Evolutionary conservation across 129 eudicot genomes (phyloP), one percentile per base, ranked within the genome.

Genomic region (sunflower (Helianthus annuus)): DNA sequence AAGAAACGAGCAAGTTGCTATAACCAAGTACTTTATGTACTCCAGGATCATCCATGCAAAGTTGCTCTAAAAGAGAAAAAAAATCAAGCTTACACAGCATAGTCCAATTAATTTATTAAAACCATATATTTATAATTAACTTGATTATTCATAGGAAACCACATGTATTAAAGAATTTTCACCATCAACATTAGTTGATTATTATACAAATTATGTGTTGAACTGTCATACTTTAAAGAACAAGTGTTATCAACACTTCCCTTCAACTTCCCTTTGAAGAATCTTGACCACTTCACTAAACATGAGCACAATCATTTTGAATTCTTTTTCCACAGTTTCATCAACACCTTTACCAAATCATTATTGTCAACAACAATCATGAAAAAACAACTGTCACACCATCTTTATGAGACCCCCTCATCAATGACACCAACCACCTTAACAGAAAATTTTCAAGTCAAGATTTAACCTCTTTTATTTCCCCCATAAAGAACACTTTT

Each of bases 391-490:
- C 53, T 19, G 39, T 64, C 40, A 48, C 66, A 45, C 39, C 72
- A 29, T 46, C 77, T 71, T 71, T 76, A 76, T 56, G 40, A 46
- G 40, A 34, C 62, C 73, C 62, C 73, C n/a, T 51, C 60, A 68
- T 76, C 62, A 67, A 57, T 67, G 63, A 32, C 39, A 48, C 70
- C 82, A 78, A 78, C 73, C 52, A 78, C 68, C 82, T 53, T 78
- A 78, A 78, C 77, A 72, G 72, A 64, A 60, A 61, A 36, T 71
- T 54, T 2, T 49, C 27, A 55, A 53, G 16, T 71, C 68, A 71
- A 71, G 66, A 71, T 52, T 69, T 77, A 40, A 49, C 42, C 77
- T 42, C 58, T 58, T 40, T 24, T 39, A 32, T 32, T 71, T 55
- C 62, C 40, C 15, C 48, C 48, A 77, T 38, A 29, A 70, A 63